Base-by-base conservation (phyloP, 495 filamentous ascomycete genomes). In the Aspergillus indologenus region DNA sequence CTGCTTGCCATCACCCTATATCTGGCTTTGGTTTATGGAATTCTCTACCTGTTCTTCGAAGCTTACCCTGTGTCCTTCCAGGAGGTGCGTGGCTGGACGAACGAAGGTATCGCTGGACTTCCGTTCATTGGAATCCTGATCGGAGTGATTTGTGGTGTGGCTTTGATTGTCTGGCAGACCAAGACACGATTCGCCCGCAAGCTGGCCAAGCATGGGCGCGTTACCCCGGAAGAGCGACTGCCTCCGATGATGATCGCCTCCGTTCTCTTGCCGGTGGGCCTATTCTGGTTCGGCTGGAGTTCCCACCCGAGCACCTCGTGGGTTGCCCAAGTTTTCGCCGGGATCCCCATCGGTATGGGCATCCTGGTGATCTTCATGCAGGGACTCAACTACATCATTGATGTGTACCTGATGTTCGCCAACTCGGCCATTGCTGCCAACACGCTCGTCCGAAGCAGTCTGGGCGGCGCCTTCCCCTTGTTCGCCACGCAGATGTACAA, bases 201-300 rank as follows among this genome's bases (percentile, higher is more conserved):
- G 57, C 66, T 83, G 23, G 64, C 53, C 18, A 71, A 75, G 45
- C 77, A 85, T 48, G 78, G 79, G 22, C 71, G 70, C 15, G 75
- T 83, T 22, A 69, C 79, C 6, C 85, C 86, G 3, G 85, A 87
- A 63, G 77, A 80, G 59, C 79, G 86, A 4, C 77, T 89, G 3
- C 68, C 81, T 0, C 79, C 79, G 20, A 82, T 87, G 73, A 81
- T 87, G 63, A 57, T 81, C 23, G 85, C 83, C 1, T 78, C 74
- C 0, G 61, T 81, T 15, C 66, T 85, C 44, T 65, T 87, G 15
- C 83, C 84, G 1, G 74, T 79, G 48, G 84, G 85, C 1, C 71
- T 87, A 9, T 87, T 87, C 70, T 84, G 82, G 79, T 87, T 87
- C 61, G 84, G 78, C 42, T 88, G 85, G 85, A 86, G 83, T 3